Evolutionary conservation across 306 rosid genomes (phyloP).

Genomic region (Adenanthera pavonina): DNA sequence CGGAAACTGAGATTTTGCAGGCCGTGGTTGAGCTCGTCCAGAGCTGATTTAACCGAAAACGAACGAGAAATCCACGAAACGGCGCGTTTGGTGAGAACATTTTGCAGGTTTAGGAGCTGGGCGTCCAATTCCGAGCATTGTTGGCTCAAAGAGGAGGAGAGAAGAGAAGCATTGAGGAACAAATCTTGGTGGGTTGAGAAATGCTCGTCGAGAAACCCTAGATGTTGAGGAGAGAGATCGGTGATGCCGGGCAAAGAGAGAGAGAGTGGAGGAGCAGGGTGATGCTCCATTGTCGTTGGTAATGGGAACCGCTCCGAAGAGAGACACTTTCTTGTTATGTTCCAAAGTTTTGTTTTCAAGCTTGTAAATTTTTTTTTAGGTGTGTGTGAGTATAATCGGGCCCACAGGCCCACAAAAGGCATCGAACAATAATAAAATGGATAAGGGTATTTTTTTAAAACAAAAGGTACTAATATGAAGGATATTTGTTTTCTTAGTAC

Average conservation of each 20-base stretch:
- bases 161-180: slow-evolving; percentile 41
- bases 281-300: slow-evolving; percentile 8
- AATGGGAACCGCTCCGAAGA: not conserved
- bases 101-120: slow-evolving; percentile 37
- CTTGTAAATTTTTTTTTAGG: not conserved
- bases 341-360: not conserved
- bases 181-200: slow-evolving; percentile 54
- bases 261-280: not conserved
- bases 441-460: not conserved
- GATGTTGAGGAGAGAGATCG: slow-evolving; percentile 55
- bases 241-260: slow-evolving; percentile 42
- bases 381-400: not conserved
- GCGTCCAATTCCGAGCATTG: slow-evolving; percentile 55
- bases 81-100: slow-evolving; percentile 42
- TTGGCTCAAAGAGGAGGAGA: slow-evolving; percentile 40
- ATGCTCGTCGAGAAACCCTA: slow-evolving; percentile 56
- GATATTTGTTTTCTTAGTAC: too few relatives aligned
- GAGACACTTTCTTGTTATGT: not conserved
- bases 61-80: slow-evolving; percentile 71
- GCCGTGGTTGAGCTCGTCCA: slow-evolving; percentile 43
- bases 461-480: not conserved
- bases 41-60: slow-evolving; percentile 47
- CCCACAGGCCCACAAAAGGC: not conserved
- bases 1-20: slow-evolving; percentile 62
- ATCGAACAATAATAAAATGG: too few relatives aligned